A percentile compares a stretch with the other conserved stretches of the same genome.
Evolutionary conservation across 768 basidiomycete species (phyloP).

Genomic region (Lactarius deliciosus): DNA sequence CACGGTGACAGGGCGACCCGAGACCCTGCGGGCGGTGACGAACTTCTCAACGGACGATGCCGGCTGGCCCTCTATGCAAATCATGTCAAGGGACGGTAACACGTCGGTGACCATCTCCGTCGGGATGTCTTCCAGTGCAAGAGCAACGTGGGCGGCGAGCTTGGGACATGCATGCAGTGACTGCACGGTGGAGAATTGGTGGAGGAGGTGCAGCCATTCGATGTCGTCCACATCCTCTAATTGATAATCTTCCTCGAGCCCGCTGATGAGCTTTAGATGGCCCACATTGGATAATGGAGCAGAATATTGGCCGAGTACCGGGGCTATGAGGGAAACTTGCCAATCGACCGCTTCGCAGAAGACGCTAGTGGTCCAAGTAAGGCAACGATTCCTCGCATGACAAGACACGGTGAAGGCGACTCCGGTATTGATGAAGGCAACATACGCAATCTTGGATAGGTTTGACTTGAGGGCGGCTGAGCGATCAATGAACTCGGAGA

Average conservation of each 20-base stretch:
- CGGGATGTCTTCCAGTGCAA: not conserved
- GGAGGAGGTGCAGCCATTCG: not conserved
- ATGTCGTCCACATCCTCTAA: not conserved
- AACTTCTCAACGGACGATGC: not conserved
- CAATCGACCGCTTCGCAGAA: not conserved
- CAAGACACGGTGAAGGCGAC: not conserved
- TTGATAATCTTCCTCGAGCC: not conserved
- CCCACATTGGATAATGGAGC: not conserved
- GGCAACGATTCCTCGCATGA: not conserved
- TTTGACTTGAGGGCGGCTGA: not conserved
- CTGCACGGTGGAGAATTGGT: not conserved
- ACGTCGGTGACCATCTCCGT: not conserved
- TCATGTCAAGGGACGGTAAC: not conserved
- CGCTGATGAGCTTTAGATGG: not conserved
- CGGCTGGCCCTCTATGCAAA: not conserved
- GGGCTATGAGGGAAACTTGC: not conserved
- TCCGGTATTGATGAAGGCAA: not conserved
- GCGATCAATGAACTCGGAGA: not conserved
- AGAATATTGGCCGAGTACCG: not conserved
- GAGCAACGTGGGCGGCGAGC: not conserved
- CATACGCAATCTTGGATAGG: not conserved
- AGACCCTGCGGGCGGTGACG: not conserved
- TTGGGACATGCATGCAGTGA: not conserved
- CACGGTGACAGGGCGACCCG: not conserved
- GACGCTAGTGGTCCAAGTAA: rapidly evolving